Evolutionary conservation across 2,329 filamentous ascomycete species (phyloP).

Genomic region (Reticulascus tulasneorum): DNA sequence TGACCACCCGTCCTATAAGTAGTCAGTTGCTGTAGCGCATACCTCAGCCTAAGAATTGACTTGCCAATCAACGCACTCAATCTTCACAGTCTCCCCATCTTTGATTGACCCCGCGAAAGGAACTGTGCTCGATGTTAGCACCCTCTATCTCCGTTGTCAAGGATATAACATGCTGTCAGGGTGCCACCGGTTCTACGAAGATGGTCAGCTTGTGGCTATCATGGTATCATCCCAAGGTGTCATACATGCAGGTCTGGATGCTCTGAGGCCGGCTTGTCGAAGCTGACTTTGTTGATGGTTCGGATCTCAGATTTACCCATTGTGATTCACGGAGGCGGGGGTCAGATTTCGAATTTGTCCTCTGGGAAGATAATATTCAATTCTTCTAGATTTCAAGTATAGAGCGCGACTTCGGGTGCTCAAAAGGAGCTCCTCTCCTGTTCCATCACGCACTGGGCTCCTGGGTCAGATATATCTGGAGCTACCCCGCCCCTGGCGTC

Average conservation of each 20-base stretch:
- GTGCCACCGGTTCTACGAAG: slow-evolving; percentile 78
- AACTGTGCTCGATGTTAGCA: slow-evolving; percentile 47
- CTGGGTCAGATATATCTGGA: no score
- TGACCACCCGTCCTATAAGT: slow-evolving; percentile 64
- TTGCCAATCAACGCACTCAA: slow-evolving; percentile 82
- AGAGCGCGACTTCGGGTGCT: no score
- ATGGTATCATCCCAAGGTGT: neutral
- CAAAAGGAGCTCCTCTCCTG: no score
- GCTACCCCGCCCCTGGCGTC: slow-evolving; percentile 11
- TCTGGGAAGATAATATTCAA: no score
- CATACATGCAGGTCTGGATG: slow-evolving; percentile 69
- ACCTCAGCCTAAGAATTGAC: slow-evolving; percentile 20
- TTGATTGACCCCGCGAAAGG: slow-evolving; percentile 70
- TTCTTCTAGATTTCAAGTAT: no score
- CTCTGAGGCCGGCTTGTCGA: slow-evolving; percentile 67
- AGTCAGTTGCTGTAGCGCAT: neutral
- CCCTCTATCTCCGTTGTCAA: neutral
- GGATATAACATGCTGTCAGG: slow-evolving; percentile 65
- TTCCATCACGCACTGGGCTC: no score
- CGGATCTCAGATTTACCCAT: slow-evolving; percentile 61
- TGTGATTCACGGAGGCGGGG: no score
- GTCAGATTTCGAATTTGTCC: no score
- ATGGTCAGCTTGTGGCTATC: neutral
- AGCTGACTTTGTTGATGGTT: slow-evolving; percentile 67
- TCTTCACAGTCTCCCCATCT: slow-evolving; percentile 84